Percentiles rank a stretch among this genome's conserved stretches.
phyloP scores from a whole-genome alignment of 805 yeast species.

The Lachancea dasiensis region DNA sequence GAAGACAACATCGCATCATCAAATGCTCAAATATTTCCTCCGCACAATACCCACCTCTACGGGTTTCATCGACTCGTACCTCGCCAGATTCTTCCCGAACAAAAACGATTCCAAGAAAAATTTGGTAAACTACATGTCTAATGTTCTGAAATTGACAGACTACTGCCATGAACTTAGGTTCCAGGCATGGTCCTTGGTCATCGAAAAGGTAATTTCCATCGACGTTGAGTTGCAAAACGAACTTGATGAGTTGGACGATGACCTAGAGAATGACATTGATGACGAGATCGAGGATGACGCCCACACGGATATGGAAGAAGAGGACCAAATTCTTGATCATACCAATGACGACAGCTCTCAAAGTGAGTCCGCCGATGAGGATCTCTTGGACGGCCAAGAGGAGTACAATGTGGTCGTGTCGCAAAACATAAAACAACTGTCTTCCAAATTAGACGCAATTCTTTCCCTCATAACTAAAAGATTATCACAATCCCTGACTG shows the following conservation, averaged over 20 bases:
- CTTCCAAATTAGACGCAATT: constrained; percentile 67
- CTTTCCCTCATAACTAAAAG: constrained; percentile 51
- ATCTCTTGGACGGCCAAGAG: constrained; percentile 36
- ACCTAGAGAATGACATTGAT: constrained; percentile 50
- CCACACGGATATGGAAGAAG: constrained; percentile 29
- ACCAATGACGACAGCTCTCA: constrained; percentile 31
- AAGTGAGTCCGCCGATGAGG: constrained; percentile 28
- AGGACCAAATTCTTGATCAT: constrained; percentile 32
- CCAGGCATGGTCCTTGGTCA: constrained; percentile 70
- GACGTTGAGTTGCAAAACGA: constrained; percentile 92
- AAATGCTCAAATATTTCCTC: constrained; percentile 55
- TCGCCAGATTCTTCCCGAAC: constrained; percentile 70
- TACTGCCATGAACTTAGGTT: constrained; percentile 75
- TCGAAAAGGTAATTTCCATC: constrained; percentile 75
- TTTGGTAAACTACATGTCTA: constrained; percentile 57
- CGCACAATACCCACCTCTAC: constrained; percentile 78
- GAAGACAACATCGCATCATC: constrained; percentile 51
- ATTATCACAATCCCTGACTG: constrained; percentile 44
- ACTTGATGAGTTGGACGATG: constrained; percentile 77
- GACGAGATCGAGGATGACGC: constrained; percentile 36
- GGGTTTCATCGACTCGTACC: constrained; percentile 50
- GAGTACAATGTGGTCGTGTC: constrained; percentile 44
- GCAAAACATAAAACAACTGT: constrained; percentile 45
- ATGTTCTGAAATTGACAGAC: constrained; percentile 50
- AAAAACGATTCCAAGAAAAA: constrained; percentile 54